These are phyloP conservation scores for Cornus controversa DNA, from an alignment of 148 eudicot genomes.

Conservation along the genomic window DNA sequence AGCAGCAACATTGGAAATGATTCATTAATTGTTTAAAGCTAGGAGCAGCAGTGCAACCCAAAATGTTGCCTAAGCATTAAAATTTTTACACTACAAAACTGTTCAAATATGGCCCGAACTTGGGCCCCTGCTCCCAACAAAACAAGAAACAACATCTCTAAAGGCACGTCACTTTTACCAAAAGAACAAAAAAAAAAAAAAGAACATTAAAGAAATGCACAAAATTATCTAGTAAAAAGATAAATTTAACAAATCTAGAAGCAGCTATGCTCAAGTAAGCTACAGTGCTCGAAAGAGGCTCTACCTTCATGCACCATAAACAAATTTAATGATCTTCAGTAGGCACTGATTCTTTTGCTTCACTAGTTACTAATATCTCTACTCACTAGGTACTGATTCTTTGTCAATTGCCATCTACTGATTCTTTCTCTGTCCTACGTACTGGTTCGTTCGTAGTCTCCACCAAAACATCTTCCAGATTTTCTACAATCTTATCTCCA, in stretches of 20 bases:
- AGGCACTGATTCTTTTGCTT: conserved; percentile 7
- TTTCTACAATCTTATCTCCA: conserved; percentile 26
- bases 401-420: neutral
- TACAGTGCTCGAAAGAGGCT: conserved; percentile 1
- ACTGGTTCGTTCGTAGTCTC: conserved; percentile 18
- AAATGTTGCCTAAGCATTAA: neutral
- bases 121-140: neutral
- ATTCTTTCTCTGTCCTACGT: conserved; percentile 5
- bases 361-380: neutral
- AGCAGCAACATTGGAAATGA: neutral
- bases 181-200: neutral
- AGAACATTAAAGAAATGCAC: neutral
- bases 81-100: neutral
- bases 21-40: neutral
- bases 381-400: neutral
- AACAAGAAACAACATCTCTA: neutral
- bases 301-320: neutral
- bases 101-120: neutral
- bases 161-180: neutral
- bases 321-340: neutral
- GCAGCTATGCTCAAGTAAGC: neutral
- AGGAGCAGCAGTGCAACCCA: neutral
- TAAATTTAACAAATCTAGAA: conserved; percentile 1
- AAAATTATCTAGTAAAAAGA: neutral
- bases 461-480: conserved; percentile 1